Evolutionary conservation across 345 rosid genomes (phyloP), one percentile per base, ranked within the genome.

Genomic region (Ceriops tagal): DNA sequence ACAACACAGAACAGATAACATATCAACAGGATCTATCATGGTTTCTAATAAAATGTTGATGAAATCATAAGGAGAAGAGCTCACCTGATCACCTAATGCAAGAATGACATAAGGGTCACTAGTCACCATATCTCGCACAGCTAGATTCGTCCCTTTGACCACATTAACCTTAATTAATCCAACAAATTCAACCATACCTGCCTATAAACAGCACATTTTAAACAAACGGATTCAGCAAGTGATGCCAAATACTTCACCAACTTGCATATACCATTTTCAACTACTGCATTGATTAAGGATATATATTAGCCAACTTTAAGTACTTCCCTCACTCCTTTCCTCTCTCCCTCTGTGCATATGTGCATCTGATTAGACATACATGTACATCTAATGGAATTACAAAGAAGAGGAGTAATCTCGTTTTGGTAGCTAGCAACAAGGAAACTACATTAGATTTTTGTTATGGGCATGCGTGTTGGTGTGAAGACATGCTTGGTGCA

Each of bases 61-160:
- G 51, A 57, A 68, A 61, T 61, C 7, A 58, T 6, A 34, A 30
- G 57, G 56, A 68, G 6, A 53, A 62, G 64, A 71, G 67, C 96
- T 85, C 68, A 90, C 99, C 82, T 95, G 98, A 58, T 88, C 86
- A 46, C 98, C 99, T 75, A 96, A 73, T 58, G 92, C 46, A 56
- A 96, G 89, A 62, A 92, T 85, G 63, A 95, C 99, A 76, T 92
- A 95, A 3, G 99, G 98, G 73, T 96, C 99, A 9, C 99, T 96
- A 9, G 88, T 86, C 84, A 86, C 64, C 72, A 96, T 80, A 74
- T 96, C 99, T 67, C 99, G 86, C 55, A 96, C 82, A 24, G 86
- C 98, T 51, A 96, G 86, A 80, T 96, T 90, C 65, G 97, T 92
- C 80, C 99, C 99, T 83, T 77, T 92, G 58, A 92, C 98, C 32